A percentile compares a stretch with the other conserved stretches of the same genome.
phyloP scores from a whole-genome alignment of 2,329 filamentous ascomycete genomes.

The Colletotrichum chlorophyti region DNA sequence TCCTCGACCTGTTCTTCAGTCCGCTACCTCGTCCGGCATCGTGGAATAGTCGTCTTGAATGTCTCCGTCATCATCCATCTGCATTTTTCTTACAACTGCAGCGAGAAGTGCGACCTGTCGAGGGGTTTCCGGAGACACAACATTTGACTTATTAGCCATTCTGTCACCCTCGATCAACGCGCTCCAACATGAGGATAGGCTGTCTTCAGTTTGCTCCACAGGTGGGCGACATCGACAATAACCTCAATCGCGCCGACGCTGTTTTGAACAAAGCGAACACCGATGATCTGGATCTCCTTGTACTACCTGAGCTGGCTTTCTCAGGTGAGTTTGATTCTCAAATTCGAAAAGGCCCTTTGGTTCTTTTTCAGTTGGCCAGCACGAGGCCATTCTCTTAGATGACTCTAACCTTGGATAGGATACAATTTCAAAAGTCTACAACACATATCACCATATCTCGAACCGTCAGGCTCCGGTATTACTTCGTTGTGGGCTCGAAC shows the following conservation, averaged over 20 bases:
- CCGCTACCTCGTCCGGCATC: not conserved
- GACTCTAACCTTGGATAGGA: constrained; percentile 49
- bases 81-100: not conserved
- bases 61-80: not conserved
- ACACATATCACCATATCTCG: constrained; percentile 73
- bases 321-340: constrained; percentile 64
- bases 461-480: constrained; percentile 69
- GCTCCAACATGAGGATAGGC: constrained; percentile 72
- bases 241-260: constrained; percentile 71
- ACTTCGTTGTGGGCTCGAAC: constrained; percentile 75
- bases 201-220: constrained; percentile 77
- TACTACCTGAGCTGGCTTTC: constrained; percentile 80
- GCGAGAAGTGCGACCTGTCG: not conserved
- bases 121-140: not conserved
- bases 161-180: too few relatives aligned
- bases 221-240: constrained; percentile 74
- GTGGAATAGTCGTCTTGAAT: not conserved
- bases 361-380: too few relatives aligned
- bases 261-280: constrained; percentile 62
- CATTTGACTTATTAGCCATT: not conserved
- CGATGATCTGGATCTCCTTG: constrained; percentile 70
- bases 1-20: not conserved
- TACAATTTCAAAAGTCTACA: constrained; percentile 79
- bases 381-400: too few relatives aligned
- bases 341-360: too few relatives aligned